These are phyloP conservation scores for Camellia sinensis DNA, from an alignment of 148 eudicot species.

Conservation along the genomic window DNA sequence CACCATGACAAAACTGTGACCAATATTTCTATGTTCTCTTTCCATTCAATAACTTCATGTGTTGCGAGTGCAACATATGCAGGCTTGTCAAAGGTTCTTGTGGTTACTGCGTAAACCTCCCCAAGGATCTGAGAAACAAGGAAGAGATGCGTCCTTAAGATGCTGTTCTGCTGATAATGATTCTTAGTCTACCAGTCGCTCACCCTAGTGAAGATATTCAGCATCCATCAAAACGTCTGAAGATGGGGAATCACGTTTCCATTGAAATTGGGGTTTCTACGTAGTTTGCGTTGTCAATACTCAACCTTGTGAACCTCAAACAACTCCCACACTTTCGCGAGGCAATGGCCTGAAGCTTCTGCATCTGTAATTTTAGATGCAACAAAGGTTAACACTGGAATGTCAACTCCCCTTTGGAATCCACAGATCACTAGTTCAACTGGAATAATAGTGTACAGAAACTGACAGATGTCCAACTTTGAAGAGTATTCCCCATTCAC, in stretches of 20 bases:
- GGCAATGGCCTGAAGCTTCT: conserved; percentile 6
- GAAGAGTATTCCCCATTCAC: conserved; percentile 15
- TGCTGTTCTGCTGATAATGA: conserved; percentile 10
- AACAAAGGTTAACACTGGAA: neutral
- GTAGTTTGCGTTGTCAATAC: conserved; percentile 17
- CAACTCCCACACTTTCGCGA: conserved; percentile 3
- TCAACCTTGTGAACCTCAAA: conserved; percentile 28
- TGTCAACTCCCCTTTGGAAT: neutral
- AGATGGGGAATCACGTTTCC: conserved; percentile 21
- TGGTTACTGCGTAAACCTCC: conserved; percentile 17
- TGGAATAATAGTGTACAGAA: conserved; percentile 23
- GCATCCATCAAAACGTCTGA: conserved; percentile 42
- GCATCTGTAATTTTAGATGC: neutral
- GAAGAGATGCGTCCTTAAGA: neutral
- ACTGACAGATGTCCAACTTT: conserved; percentile 13
- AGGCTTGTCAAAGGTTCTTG: conserved; percentile 33
- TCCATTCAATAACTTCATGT: conserved; percentile 48
- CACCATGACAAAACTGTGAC: conserved; percentile 45
- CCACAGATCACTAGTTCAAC: conserved; percentile 13
- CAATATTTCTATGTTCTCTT: conserved; percentile 22
- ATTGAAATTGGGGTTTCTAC: conserved; percentile 22
- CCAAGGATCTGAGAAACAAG: conserved; percentile 15
- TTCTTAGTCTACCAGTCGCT: conserved; percentile 5
- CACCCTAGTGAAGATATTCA: conserved; percentile 16
- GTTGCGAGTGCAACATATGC: conserved; percentile 39